phyloP scores from a whole-genome alignment of 306 rosid species.

The Leucaena leucocephala region DNA sequence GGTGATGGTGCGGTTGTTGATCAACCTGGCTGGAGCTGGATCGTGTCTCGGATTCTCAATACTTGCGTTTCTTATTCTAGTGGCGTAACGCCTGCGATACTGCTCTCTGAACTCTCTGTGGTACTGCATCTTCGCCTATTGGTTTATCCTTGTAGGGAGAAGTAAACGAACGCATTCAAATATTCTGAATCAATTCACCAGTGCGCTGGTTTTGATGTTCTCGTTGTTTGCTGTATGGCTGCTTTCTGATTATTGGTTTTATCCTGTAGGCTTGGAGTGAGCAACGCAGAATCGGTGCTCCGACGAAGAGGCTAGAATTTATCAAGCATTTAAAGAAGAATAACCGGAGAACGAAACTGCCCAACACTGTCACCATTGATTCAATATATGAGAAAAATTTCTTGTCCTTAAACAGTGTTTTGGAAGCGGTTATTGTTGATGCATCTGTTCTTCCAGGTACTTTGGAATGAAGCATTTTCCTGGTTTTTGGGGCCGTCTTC shows the following conservation, averaged over 20 bases:
- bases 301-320: conserved; percentile 74
- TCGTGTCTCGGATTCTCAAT: conserved; percentile 72
- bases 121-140: conserved; percentile 32
- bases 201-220: not conserved
- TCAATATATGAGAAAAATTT: conserved; percentile 79
- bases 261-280: conserved; percentile 76
- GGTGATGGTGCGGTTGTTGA: conserved; percentile 38
- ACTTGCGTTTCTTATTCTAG: conserved; percentile 82
- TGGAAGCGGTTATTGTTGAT: conserved; percentile 75
- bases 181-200: not conserved
- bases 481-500: not conserved
- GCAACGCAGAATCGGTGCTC: conserved; percentile 67
- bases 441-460: conserved; percentile 86
- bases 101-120: conserved; percentile 87
- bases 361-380: conserved; percentile 78
- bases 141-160: not conserved
- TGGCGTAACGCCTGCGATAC: conserved; percentile 81
- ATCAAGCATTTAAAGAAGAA: conserved; percentile 57
- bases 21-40: conserved; percentile 83
- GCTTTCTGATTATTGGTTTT: conserved; percentile 28
- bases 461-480: not conserved
- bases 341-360: conserved; percentile 65
- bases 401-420: conserved; percentile 68
- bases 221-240: not conserved
- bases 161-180: not conserved